A percentile compares a stretch with the other conserved stretches of the same genome.
These are phyloP conservation scores for Xylaria sp. DNA, from an alignment of 2,329 filamentous ascomycete genomes.

Conservation along the genomic window DNA sequence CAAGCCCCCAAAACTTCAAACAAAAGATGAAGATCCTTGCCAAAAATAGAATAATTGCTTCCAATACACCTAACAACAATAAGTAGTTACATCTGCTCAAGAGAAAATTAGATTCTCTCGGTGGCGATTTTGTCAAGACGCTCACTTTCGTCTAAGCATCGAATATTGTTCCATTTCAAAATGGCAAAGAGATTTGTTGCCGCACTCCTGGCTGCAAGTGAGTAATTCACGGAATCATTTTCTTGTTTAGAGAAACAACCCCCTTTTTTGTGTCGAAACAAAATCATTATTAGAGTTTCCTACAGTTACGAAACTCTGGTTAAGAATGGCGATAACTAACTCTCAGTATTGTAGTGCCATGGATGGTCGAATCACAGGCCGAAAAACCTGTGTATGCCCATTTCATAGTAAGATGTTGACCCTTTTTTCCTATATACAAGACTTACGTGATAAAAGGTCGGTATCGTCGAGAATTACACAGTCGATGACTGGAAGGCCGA, in stretches of 20 bases:
- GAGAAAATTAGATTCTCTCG: not conserved
- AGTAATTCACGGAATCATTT: not conserved
- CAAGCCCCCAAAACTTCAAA: slow-evolving; percentile 1
- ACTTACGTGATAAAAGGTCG: slow-evolving; percentile 23
- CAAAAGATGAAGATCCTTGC: not conserved
- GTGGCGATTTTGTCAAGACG: not conserved
- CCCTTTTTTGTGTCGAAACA: not conserved
- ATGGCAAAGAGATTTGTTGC: slow-evolving; percentile 28
- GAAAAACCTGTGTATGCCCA: slow-evolving; percentile 33
- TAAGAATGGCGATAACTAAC: not conserved
- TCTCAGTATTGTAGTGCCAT: slow-evolving; percentile 21
- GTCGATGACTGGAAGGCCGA: slow-evolving; percentile 36
- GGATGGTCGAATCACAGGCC: slow-evolving; percentile 23
- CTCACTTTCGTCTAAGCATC: not conserved
- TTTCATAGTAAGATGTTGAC: slow-evolving; percentile 23
- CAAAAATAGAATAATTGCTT: not conserved
- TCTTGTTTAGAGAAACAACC: too few relatives aligned
- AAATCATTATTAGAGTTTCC: not conserved
- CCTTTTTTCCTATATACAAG: too few relatives aligned
- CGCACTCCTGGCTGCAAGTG: slow-evolving; percentile 23
- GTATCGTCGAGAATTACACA: slow-evolving; percentile 34
- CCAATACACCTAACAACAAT: not conserved
- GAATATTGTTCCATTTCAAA: not conserved
- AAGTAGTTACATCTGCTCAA: not conserved
- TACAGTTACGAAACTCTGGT: not conserved